These are phyloP conservation scores for Collybia sordida DNA, from an alignment of 768 basidiomycete species.

Conservation along the genomic window DNA sequence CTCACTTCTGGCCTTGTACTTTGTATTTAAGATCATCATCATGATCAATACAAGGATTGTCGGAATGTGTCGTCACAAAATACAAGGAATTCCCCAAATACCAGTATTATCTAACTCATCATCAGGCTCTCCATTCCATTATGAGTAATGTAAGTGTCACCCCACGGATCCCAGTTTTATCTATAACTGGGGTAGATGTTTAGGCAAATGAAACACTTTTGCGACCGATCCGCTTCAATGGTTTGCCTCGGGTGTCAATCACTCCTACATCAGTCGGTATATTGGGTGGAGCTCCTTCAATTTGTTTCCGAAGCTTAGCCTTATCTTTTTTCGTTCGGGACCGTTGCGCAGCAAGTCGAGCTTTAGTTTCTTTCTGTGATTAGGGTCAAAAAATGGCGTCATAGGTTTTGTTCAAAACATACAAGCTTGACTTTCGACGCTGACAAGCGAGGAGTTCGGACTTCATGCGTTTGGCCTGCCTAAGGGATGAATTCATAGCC, in stretches of 20 bases:
- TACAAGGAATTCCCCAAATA: background rate
- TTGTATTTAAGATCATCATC: too few species aligned
- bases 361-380: conserved; percentile 41
- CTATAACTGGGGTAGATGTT: background rate
- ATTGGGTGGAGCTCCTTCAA: background rate
- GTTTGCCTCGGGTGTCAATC: background rate
- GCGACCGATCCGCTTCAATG: background rate
- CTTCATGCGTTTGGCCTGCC: conserved; percentile 24
- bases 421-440: conserved; percentile 38
- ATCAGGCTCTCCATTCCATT: too few species aligned
- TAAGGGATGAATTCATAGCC: conserved; percentile 10
- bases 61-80: background rate
- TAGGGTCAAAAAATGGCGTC: background rate
- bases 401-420: conserved; percentile 10
- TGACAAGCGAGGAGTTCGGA: conserved; percentile 23
- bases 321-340: conserved; percentile 39
- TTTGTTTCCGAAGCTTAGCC: conserved; percentile 27
- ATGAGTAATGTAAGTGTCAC: too few species aligned
- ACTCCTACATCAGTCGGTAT: background rate
- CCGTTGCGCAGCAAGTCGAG: conserved; percentile 32
- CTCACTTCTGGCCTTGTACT: too few species aligned
- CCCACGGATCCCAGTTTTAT: too few species aligned
- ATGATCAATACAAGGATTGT: background rate
- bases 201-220: conserved; percentile 11
- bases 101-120: too few species aligned